Evolutionary conservation across 306 rosid species (phyloP).

Genomic region (Rosa multiflora): DNA sequence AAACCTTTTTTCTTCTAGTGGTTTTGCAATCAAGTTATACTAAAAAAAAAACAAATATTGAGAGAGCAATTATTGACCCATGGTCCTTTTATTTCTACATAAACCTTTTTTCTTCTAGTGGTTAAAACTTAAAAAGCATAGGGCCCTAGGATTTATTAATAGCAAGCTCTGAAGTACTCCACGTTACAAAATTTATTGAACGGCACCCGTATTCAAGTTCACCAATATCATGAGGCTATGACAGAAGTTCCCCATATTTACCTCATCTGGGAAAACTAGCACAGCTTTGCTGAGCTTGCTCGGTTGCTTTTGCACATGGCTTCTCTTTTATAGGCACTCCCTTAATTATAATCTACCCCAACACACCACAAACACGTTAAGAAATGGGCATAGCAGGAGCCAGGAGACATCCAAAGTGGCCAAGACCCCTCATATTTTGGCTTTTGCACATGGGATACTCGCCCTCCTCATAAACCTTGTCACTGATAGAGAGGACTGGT

Average conservation of each 20-base stretch:
- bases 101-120: neutral
- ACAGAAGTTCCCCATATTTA: neutral
- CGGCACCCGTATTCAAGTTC: neutral
- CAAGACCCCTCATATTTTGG: slow-evolving; percentile 52
- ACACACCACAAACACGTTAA: neutral
- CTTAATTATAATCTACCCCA: neutral
- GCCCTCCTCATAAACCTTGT: slow-evolving; percentile 37
- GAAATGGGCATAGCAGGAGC: neutral
- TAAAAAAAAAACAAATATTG: no score
- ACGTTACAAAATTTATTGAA: slow-evolving; percentile 14
- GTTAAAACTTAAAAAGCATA: neutral
- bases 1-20: neutral
- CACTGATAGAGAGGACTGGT: slow-evolving; percentile 20
- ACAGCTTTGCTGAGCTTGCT: slow-evolving; percentile 15
- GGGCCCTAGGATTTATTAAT: neutral
- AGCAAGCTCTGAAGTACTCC: slow-evolving; percentile 5
- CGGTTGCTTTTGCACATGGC: slow-evolving; percentile 18
- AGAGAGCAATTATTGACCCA: neutral
- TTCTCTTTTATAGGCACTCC: neutral
- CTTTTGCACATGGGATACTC: slow-evolving; percentile 83
- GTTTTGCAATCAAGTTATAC: neutral
- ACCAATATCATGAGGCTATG: neutral
- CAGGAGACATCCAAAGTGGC: slow-evolving; percentile 25
- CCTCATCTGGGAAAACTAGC: slow-evolving; percentile 12
- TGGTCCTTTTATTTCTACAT: neutral